These are phyloP conservation scores for Linum trigynum DNA, from an alignment of 345 rosid species.

Conservation along the genomic window DNA sequence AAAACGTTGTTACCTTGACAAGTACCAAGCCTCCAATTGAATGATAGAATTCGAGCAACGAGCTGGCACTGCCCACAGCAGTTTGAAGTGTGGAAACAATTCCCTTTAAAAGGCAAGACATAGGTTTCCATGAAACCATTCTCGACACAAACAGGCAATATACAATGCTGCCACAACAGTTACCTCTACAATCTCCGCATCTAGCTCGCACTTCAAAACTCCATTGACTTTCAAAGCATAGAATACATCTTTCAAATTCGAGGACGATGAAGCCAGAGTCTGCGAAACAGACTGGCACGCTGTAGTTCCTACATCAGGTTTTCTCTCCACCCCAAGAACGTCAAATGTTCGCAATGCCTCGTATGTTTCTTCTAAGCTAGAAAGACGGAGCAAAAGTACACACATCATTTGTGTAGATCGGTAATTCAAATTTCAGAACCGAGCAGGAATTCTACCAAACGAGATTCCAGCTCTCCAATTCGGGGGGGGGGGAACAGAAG, in stretches of 20 bases:
- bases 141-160: not conserved
- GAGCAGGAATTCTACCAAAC: not conserved
- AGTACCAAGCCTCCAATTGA: constrained; percentile 63
- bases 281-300: constrained; percentile 44
- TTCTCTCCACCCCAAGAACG: constrained; percentile 56
- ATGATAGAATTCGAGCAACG: constrained; percentile 66
- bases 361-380: constrained; percentile 69
- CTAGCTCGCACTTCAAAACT: constrained; percentile 44
- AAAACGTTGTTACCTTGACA: constrained; percentile 50
- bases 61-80: constrained; percentile 48
- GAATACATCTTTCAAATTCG: constrained; percentile 51
- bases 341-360: constrained; percentile 74
- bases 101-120: constrained; percentile 34
- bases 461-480: too few species aligned
- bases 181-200: constrained; percentile 51
- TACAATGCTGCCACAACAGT: not conserved
- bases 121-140: not conserved
- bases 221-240: constrained; percentile 62
- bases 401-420: not conserved
- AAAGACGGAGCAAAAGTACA: not conserved
- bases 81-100: constrained; percentile 53
- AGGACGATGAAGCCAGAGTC: constrained; percentile 48
- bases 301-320: constrained; percentile 35
- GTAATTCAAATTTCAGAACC: not conserved
- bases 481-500: not conserved